Conservation (phyloP, 2,329 filamentous ascomycete species). For the Exophiala aquamarina region DNA sequence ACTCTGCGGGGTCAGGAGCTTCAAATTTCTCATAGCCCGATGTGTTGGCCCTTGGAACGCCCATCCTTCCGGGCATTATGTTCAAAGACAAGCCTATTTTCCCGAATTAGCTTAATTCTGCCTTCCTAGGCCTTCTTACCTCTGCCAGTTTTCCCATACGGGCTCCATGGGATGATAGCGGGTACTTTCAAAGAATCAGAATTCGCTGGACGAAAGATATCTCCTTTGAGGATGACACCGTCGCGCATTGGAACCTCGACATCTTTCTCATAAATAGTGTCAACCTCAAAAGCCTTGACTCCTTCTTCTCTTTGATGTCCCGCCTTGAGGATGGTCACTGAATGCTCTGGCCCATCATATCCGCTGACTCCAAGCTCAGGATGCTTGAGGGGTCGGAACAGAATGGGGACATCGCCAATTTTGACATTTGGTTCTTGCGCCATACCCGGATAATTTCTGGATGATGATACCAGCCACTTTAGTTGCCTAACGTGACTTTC, state of each 20-base stretch:
- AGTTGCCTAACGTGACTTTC: too few species aligned
- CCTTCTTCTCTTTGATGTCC: too few species aligned
- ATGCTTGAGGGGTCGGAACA: too few species aligned
- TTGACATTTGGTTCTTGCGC: too few species aligned
- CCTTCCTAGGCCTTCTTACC: too few species aligned
- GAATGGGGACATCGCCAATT: too few species aligned
- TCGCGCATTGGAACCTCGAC: constrained; percentile 29
- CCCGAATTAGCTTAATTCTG: too few species aligned
- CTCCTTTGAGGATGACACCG: constrained; percentile 27
- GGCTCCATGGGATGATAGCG: constrained; percentile 30
- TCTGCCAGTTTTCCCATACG: constrained; percentile 31
- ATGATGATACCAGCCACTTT: too few species aligned
- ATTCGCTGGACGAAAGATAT: constrained; percentile 18
- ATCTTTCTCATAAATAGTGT: constrained; percentile 25
- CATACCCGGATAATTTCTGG: too few species aligned
- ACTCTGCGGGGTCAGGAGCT: constrained; percentile 32
- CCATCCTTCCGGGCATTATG: constrained; percentile 22
- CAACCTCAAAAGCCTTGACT: constrained; percentile 2
- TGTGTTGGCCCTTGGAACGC: constrained; percentile 8
- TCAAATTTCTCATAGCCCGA: constrained; percentile 24
- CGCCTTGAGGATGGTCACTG: too few species aligned
- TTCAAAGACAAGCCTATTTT: constrained; percentile 3
- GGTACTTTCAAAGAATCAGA: constrained; percentile 19
- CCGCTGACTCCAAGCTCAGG: too few species aligned
- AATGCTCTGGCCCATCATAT: too few species aligned